Conservation (phyloP, 306 rosid species). For the Senna tora region DNA sequence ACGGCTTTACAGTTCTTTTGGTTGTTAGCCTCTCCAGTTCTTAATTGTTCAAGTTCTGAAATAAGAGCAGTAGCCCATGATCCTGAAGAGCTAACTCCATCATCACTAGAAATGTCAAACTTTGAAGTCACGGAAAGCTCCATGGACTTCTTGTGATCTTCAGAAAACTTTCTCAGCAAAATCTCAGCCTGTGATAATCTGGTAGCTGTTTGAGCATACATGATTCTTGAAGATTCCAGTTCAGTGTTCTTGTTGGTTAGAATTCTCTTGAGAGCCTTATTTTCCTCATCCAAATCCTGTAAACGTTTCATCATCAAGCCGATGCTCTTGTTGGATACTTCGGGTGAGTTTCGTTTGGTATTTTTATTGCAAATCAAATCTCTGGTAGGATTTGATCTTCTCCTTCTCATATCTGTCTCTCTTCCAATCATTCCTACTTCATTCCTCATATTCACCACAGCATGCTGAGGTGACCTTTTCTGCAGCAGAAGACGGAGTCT, state of each 20-base stretch:
- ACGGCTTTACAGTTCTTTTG: conserved; percentile 38
- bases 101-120: conserved; percentile 48
- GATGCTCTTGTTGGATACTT: conserved; percentile 45
- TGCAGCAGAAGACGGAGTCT: conserved; percentile 56
- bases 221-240: conserved; percentile 56
- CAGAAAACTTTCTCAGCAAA: conserved; percentile 51
- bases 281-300: conserved; percentile 71
- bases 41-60: conserved; percentile 47
- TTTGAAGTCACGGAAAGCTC: conserved; percentile 47
- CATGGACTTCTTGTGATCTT: conserved; percentile 50
- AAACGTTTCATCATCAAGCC: conserved; percentile 55
- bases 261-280: conserved; percentile 65
- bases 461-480: conserved; percentile 44
- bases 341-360: conserved; percentile 45
- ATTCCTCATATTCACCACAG: conserved; percentile 12
- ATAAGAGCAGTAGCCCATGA: conserved; percentile 56
- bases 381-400: conserved; percentile 49
- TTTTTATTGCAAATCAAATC: conserved; percentile 46
- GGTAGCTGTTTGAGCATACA: conserved; percentile 62
- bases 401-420: conserved; percentile 53
- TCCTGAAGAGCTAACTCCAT: conserved; percentile 52
- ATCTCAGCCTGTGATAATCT: conserved; percentile 62
- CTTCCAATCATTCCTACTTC: conserved; percentile 42
- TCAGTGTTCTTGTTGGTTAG: conserved; percentile 55
- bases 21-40: conserved; percentile 46